These are phyloP conservation scores for Ustilago trichophora DNA, from an alignment of 1,284 basidiomycete genomes.

Conservation along the genomic window DNA sequence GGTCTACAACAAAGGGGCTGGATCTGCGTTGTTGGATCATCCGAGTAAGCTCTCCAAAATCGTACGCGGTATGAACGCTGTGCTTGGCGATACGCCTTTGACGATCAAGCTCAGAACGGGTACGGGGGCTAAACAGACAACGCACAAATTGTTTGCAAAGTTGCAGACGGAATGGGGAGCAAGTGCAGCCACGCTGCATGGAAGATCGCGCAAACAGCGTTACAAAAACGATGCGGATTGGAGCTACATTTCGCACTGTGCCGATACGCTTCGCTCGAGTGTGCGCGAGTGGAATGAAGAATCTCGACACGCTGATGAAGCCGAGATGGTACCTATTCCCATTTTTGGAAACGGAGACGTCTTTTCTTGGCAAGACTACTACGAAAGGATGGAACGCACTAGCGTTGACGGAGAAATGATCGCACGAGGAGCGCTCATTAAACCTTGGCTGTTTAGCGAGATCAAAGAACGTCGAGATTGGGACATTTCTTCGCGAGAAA, in stretches of 20 bases:
- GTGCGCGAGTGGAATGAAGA: constrained; percentile 61
- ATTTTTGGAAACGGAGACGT: constrained; percentile 96
- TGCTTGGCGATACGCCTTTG: constrained; percentile 90
- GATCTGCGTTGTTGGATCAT: constrained; percentile 86
- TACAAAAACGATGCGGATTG: constrained; percentile 66
- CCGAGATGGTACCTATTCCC: constrained; percentile 77
- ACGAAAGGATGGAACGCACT: constrained; percentile 77
- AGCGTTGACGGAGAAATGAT: constrained; percentile 96
- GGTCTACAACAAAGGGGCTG: constrained; percentile 89
- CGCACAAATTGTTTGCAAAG: constrained; percentile 83
- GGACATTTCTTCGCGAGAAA: constrained; percentile 90
- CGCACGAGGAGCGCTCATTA: constrained; percentile 91
- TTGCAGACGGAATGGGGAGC: constrained; percentile 81
- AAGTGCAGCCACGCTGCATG: constrained; percentile 86
- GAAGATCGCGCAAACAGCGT: constrained; percentile 70
- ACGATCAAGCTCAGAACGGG: constrained; percentile 91
- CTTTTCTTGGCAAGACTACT: constrained; percentile 86
- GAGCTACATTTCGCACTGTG: constrained; percentile 77
- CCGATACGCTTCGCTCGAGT: constrained; percentile 79
- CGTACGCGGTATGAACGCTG: constrained; percentile 88
- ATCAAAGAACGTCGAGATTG: constrained; percentile 82
- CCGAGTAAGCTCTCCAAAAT: constrained; percentile 85
- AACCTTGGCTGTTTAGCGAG: constrained; percentile 82
- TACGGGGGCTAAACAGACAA: constrained; percentile 74
- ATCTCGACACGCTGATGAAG: constrained; percentile 41